Conservation (phyloP, 768 basidiomycete species). For the Hygrophorus pudorinus region DNA sequence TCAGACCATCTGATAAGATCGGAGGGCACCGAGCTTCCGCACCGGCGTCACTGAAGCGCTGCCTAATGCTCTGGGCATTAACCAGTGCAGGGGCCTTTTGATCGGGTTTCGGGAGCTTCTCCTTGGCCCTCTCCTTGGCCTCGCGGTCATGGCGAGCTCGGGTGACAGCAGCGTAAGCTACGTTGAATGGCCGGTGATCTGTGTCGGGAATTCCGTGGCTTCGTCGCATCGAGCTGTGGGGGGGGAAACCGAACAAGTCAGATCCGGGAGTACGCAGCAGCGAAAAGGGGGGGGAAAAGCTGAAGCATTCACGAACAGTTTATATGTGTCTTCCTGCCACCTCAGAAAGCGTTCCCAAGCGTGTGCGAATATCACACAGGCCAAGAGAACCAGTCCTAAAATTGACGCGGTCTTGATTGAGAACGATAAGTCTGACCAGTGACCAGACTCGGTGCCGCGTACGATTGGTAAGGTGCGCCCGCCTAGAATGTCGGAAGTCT, state of each 20-base stretch:
- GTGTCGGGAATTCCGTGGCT: slow-evolving; percentile 77
- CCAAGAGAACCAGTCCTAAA: slow-evolving; percentile 25
- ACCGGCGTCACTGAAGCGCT: slow-evolving; percentile 29
- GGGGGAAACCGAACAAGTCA: no score
- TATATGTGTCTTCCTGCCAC: slow-evolving; percentile 56
- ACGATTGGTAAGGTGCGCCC: slow-evolving; percentile 34
- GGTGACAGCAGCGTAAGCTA: slow-evolving; percentile 71
- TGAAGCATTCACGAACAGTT: slow-evolving; percentile 38
- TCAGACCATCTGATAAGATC: slow-evolving; percentile 1
- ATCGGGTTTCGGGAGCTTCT: slow-evolving; percentile 22
- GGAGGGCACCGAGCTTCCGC: slow-evolving; percentile 1
- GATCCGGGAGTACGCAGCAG: slow-evolving; percentile 12
- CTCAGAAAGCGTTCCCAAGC: slow-evolving; percentile 38
- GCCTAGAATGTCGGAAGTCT: slow-evolving; percentile 66
- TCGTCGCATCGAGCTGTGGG: slow-evolving; percentile 61
- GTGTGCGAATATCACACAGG: slow-evolving; percentile 27
- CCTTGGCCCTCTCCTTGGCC: slow-evolving; percentile 23
- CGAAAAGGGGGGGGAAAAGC: slow-evolving; percentile 3
- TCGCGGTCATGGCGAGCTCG: slow-evolving; percentile 40
- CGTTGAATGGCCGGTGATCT: slow-evolving; percentile 76
- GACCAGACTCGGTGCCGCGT: slow-evolving; percentile 18
- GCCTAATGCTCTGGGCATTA: slow-evolving; percentile 30
- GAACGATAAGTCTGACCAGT: slow-evolving; percentile 30
- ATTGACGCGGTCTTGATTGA: slow-evolving; percentile 26
- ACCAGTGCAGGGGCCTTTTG: slow-evolving; percentile 22